Conservation (phyloP, 805 yeast genomes). For the Yamadazyma sp. region DNA sequence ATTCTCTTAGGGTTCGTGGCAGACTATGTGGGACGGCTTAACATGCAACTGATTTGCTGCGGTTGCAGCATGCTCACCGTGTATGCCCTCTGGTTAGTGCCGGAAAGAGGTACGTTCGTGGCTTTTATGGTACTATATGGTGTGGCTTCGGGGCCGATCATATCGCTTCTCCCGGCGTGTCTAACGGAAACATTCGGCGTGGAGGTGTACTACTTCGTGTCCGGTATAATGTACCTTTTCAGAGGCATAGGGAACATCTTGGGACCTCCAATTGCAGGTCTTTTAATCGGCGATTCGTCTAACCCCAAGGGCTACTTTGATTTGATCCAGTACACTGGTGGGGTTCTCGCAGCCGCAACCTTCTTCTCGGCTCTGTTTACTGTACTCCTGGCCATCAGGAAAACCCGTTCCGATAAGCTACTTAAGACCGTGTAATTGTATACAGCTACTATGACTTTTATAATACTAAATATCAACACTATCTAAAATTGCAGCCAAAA, state of each 20-base stretch:
- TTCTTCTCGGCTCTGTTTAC: neutral
- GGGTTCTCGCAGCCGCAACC: neutral
- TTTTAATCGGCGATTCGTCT: neutral
- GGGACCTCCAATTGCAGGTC: conserved; percentile 1
- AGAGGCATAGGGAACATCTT: neutral
- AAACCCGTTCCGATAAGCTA: neutral
- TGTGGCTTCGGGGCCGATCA: neutral
- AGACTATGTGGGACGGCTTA: neutral
- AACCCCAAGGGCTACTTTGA: conserved; percentile 2
- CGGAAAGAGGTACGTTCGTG: neutral
- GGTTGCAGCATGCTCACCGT: conserved; percentile 1
- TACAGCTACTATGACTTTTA: neutral
- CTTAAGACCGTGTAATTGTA: neutral
- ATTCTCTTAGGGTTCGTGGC: neutral
- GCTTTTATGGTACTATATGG: conserved; percentile 1
- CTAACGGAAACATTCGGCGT: neutral
- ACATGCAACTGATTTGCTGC: conserved; percentile 2
- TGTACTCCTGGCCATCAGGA: neutral
- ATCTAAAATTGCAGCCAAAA: conserved; percentile 6
- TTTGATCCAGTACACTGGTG: neutral
- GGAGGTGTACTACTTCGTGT: neutral
- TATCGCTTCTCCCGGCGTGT: neutral
- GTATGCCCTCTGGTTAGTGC: conserved; percentile 1
- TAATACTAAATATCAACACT: neutral
- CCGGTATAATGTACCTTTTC: neutral